Conservation (phyloP, 176 grass and related monocot genomes). For the Lolium perenne region DNA sequence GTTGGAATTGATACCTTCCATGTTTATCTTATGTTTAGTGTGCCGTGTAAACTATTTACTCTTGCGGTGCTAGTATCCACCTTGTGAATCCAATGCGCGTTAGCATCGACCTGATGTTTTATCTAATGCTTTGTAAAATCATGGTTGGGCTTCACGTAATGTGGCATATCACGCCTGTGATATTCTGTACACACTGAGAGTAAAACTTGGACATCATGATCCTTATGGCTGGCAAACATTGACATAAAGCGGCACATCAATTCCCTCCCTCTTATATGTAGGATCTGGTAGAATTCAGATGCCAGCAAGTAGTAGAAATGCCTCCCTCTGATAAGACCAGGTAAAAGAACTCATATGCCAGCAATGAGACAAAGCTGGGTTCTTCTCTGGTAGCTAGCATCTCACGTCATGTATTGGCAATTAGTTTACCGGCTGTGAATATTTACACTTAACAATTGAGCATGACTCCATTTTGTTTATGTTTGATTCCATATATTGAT, state of each 20-base stretch:
- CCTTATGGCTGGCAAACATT: neutral
- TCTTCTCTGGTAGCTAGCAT: neutral
- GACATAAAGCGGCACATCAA: neutral
- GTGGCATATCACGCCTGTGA: neutral
- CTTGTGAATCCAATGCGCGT: neutral
- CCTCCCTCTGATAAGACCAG: neutral
- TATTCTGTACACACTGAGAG: neutral
- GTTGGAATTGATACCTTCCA: neutral
- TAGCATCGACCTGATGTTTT: neutral
- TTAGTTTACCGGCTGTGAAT: neutral
- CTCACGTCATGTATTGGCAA: neutral
- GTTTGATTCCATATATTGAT: constrained; percentile 16
- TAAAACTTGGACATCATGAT: neutral
- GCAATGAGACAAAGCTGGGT: neutral
- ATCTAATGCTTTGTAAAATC: neutral
- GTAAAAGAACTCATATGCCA: constrained; percentile 1
- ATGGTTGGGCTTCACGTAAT: neutral
- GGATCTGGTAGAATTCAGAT: neutral
- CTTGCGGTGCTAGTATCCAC: neutral
- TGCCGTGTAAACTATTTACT: neutral
- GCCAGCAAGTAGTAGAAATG: neutral
- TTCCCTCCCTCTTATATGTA: neutral
- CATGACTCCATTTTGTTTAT: neutral
- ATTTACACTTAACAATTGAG: neutral
- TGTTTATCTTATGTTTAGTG: neutral